Conservation (phyloP, 148 eudicot species). For the Vaccinium vitisidaea region DNA sequence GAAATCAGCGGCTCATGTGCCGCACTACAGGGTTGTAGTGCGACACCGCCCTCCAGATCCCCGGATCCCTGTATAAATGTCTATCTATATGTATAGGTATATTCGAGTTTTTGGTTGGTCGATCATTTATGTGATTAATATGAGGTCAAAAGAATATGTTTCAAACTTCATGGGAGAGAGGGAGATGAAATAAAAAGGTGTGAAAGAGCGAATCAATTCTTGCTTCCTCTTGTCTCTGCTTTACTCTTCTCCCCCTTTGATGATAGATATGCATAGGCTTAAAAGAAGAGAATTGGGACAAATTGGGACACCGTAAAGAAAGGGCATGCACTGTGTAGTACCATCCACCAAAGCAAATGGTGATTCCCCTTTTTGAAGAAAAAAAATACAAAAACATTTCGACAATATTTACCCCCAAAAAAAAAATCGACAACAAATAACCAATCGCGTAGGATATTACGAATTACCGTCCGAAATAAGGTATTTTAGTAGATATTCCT, state of each 20-base stretch:
- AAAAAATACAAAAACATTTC: not conserved
- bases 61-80: too few relatives aligned
- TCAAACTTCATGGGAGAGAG: not conserved
- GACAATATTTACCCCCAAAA: too few relatives aligned
- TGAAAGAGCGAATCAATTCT: conserved; percentile 8
- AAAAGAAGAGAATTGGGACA: conserved; percentile 8
- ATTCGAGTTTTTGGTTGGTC: not conserved
- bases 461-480: too few relatives aligned
- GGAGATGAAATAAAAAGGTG: conserved; percentile 5
- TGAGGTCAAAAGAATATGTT: not conserved
- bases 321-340: not conserved
- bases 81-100: too few relatives aligned
- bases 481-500: too few relatives aligned
- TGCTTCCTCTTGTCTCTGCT: conserved; percentile 3
- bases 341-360: not conserved
- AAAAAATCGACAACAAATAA: too few relatives aligned
- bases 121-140: not conserved
- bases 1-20: too few relatives aligned
- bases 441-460: too few relatives aligned
- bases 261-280: not conserved
- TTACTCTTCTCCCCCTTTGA: conserved; percentile 1
- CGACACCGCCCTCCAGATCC: too few relatives aligned
- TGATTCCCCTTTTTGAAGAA: not conserved
- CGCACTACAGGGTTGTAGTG: too few relatives aligned
- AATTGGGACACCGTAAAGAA: not conserved